Base-by-base conservation (phyloP, 164 flowering plant genomes). In the Magnolia officinalis region DNA sequence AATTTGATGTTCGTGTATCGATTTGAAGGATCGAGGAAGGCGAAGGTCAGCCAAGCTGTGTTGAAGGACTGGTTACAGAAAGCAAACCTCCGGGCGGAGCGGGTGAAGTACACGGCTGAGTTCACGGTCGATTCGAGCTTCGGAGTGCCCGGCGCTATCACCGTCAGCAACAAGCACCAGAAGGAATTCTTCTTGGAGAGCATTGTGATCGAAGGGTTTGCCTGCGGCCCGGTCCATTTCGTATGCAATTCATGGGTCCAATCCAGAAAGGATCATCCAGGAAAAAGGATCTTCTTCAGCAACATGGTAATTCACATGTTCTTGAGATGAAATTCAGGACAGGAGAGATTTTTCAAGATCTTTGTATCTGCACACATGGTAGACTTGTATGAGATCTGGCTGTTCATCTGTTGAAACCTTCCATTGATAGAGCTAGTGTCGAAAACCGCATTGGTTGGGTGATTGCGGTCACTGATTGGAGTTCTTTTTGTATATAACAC, bases 241-340 rank as follows among this genome's bases (percentile, higher is more conserved):
- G 83, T 89, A 63, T 94, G 98, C 84, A 90, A 91, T 74, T 96
- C 99, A 0, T 94, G 97, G 98, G 95, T 96, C 61, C 99, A 96
- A 79, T 83, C 98, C 71, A 86, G 2, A 72, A 91, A 84, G 66
- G 97, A 93, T 84, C 89, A 88, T 76, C 92, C 94, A 68, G 87
- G 77, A 14, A 86, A 89, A 59, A 86, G 99, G 71, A 84, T 93
- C 11, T 92, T 96, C 83, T 96, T 92, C 83, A 78, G 87, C 50
- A 94, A 96, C 75, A 80, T 88, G 98, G 99, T 95, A 81, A 79
- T 11, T 29, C 70, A 7, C 26, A 55, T 63, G 73, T 31, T 31
- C 37, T 31, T 31, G 4, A 31, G 37, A 1, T 31, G 37, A 4
- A 31, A 31, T 31, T 31, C 37, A 31, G 37, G 37, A 31, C 37